Percentiles rank a stretch among this genome's conserved stretches.
Conservation (phyloP, 148 eudicot species). For the Rhododendron henanense region DNA sequence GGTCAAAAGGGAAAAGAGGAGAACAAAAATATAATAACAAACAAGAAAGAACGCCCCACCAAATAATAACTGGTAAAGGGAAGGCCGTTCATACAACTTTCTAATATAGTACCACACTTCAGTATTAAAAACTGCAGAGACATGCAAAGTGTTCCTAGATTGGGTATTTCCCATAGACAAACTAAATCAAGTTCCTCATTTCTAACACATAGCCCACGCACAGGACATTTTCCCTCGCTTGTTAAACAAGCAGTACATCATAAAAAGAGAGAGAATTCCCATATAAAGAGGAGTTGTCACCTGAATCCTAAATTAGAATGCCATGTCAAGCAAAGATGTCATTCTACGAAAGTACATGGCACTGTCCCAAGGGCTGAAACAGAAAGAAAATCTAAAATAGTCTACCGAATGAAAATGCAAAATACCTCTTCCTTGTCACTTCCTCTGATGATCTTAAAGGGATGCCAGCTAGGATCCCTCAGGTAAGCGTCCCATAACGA, state of each 20-base stretch:
- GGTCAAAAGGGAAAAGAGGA: neutral
- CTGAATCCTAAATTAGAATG: too few relatives aligned
- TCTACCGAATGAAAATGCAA: neutral
- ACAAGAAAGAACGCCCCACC: neutral
- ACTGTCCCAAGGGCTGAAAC: neutral
- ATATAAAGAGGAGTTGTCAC: neutral
- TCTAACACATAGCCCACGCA: neutral
- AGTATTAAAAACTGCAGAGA: neutral
- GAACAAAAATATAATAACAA: neutral
- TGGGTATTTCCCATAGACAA: neutral
- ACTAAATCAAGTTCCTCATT: neutral
- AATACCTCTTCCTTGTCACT: slow-evolving; percentile 25
- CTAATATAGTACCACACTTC: neutral
- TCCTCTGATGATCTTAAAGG: slow-evolving; percentile 35
- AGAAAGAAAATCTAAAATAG: neutral
- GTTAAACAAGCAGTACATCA: neutral
- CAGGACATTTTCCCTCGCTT: neutral
- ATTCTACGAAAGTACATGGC: neutral
- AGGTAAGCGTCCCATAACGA: slow-evolving; percentile 47
- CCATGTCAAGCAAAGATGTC: neutral
- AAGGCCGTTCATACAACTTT: neutral
- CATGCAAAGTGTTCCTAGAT: neutral
- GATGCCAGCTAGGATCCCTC: slow-evolving; percentile 54
- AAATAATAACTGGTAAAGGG: neutral
- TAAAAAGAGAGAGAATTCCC: neutral